Evolutionary conservation across 2,329 filamentous ascomycete species (phyloP).

Genomic region (Stachybotrys chartarum): DNA sequence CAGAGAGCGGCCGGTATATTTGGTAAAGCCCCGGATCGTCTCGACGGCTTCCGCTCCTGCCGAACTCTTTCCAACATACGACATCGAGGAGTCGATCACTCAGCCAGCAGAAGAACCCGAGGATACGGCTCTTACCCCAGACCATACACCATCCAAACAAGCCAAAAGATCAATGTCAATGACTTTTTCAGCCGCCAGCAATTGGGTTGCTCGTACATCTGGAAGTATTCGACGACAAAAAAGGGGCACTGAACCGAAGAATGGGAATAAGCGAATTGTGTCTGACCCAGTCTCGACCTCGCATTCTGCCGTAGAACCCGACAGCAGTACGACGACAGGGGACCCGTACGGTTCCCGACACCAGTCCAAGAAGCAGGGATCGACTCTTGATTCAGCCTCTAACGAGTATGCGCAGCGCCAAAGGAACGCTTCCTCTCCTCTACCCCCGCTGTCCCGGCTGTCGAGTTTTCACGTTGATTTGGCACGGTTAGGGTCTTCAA

Average conservation of each 20-base stretch:
- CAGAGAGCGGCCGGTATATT: slow-evolving; percentile 18
- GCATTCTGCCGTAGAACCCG: slow-evolving; percentile 18
- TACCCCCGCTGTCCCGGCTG: slow-evolving; percentile 45
- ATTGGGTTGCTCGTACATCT: slow-evolving; percentile 46
- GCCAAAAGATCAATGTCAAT: slow-evolving; percentile 50
- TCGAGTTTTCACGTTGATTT: slow-evolving; percentile 50
- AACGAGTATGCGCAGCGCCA: slow-evolving; percentile 21
- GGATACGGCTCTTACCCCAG: slow-evolving; percentile 16
- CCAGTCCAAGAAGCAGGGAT: slow-evolving; percentile 13
- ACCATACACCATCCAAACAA: slow-evolving; percentile 35
- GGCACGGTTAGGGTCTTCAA: slow-evolving; percentile 36
- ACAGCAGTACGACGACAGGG: slow-evolving; percentile 16
- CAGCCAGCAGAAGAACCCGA: slow-evolving; percentile 6
- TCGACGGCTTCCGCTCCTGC: slow-evolving; percentile 14
- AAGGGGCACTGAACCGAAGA: slow-evolving; percentile 34
- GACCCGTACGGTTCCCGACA: slow-evolving; percentile 15
- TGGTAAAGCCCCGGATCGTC: slow-evolving; percentile 30
- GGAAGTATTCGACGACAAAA: slow-evolving; percentile 52
- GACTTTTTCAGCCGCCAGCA: slow-evolving; percentile 49
- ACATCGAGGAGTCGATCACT: slow-evolving; percentile 13
- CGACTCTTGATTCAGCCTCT: slow-evolving; percentile 16
- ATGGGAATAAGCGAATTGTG: slow-evolving; percentile 41
- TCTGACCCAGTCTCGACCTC: slow-evolving; percentile 40
- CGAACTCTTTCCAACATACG: slow-evolving; percentile 13
- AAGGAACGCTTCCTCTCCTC: slow-evolving; percentile 47